Base-by-base conservation (phyloP, 2,329 filamentous ascomycete genomes). In the Calonectria crousiana region DNA sequence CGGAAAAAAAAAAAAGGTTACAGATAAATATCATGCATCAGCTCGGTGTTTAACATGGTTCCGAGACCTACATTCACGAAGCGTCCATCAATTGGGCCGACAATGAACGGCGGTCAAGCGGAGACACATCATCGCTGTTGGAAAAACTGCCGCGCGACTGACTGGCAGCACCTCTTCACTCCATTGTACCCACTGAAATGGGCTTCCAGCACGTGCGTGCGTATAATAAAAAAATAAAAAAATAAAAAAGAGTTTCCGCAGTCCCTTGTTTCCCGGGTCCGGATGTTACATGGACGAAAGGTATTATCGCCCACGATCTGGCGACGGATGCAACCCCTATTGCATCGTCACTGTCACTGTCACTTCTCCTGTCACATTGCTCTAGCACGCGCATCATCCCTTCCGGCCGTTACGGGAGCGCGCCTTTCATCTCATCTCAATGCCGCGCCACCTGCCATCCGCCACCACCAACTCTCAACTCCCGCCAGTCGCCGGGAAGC, bases 351-450 rank as follows among this genome's bases (percentile, higher is more conserved):
- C 51, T 62, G 47, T 56, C 67, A 38, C 67, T 62, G 56, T 62
- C 56, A 41, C 44, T 47, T n/a, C 44, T 47, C n/a, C 30, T 51
- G 36, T 58, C 38, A 38, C 58, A 62, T 62, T 36, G 38, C 56
- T 26, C 36, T 20, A 41, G 16, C 36, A 38, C 34, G 36, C 34
- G 56, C 23, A 62, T 62, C 34, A 38, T 28, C 34, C 20, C 10
- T 14, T 16, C 36, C 34, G 56, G 56, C 23, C 56, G 34, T 41
- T 62, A 8, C 56, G 56, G 56, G 56, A 62, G 56, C 36, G 52
- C 30, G 26, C 36, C 53, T 60, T 18, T 71, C 62, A 32, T 64
- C 51, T 73, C 72, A 69, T 64, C 74, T 68, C 75, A 74, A 47
- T 5, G 34, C 41, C 26, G 53, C 67, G 70, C 69, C 64, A 72